A percentile compares a stretch with the other conserved stretches of the same genome.
phyloP scores from a whole-genome alignment of 345 rosid species.

The Anacardium occidentale region DNA sequence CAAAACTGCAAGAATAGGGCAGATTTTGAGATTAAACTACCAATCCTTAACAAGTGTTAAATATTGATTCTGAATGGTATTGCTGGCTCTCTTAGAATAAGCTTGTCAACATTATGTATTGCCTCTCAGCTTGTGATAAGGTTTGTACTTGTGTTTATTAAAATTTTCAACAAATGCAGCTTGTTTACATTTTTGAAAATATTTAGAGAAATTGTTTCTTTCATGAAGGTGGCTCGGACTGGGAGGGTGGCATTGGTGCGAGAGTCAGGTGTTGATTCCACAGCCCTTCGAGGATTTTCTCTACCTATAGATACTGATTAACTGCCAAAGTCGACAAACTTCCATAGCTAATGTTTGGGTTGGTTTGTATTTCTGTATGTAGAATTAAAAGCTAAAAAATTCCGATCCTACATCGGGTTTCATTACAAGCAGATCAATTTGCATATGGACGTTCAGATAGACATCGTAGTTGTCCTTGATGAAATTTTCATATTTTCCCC shows the following conservation, averaged over 20 bases:
- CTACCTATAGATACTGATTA: slow-evolving; percentile 35
- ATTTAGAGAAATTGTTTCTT: background rate
- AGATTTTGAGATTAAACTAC: background rate
- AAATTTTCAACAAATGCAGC: background rate
- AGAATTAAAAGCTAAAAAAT: background rate
- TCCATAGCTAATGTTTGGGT: background rate
- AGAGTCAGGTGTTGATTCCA: slow-evolving; percentile 74
- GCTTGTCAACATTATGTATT: no score
- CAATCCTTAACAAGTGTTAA: no score
- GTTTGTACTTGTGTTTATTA: background rate
- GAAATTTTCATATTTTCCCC: background rate
- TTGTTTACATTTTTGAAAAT: background rate
- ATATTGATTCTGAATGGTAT: no score
- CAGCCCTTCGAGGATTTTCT: slow-evolving; percentile 58
- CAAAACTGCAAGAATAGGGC: background rate
- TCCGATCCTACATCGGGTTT: background rate
- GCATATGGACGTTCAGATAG: slow-evolving; percentile 4
- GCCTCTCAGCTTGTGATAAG: background rate
- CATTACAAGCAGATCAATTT: background rate
- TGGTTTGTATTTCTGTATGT: background rate
- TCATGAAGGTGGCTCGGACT: slow-evolving; percentile 67
- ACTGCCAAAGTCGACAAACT: background rate
- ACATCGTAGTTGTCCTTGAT: background rate
- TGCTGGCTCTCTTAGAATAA: no score
- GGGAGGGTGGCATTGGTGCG: slow-evolving; percentile 73